phyloP scores from a whole-genome alignment of 1,139 yeast genomes.

The Scheffersomyces titani region DNA sequence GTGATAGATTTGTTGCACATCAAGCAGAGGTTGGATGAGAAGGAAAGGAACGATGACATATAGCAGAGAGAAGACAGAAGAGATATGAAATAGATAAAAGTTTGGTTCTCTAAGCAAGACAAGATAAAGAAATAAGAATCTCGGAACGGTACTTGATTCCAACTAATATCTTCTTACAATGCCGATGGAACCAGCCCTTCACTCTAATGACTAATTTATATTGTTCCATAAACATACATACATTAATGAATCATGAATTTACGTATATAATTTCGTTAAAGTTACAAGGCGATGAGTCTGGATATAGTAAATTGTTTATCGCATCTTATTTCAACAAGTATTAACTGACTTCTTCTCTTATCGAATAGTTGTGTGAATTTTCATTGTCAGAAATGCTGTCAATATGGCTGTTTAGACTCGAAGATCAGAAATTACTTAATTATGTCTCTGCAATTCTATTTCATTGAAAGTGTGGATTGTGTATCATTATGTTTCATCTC shows the following conservation, averaged over 20 bases:
- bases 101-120: neutral
- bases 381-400: neutral
- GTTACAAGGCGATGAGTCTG: neutral
- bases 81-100: neutral
- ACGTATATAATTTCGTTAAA: neutral
- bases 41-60: neutral
- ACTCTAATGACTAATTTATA: no score
- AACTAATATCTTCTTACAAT: no score
- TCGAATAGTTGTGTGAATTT: neutral
- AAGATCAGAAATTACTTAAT: neutral
- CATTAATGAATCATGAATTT: neutral
- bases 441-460: neutral
- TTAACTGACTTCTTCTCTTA: neutral
- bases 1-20: slow-evolving; percentile 47
- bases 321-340: neutral
- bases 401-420: neutral
- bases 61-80: no score
- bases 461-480: neutral
- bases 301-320: neutral
- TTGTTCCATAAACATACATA: neutral
- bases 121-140: neutral
- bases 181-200: no score
- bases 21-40: slow-evolving; percentile 25
- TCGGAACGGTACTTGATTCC: no score
- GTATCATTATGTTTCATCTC: neutral